These are phyloP conservation scores for Xerocomellus intermedius DNA, from an alignment of 768 basidiomycete genomes.

Conservation along the genomic window DNA sequence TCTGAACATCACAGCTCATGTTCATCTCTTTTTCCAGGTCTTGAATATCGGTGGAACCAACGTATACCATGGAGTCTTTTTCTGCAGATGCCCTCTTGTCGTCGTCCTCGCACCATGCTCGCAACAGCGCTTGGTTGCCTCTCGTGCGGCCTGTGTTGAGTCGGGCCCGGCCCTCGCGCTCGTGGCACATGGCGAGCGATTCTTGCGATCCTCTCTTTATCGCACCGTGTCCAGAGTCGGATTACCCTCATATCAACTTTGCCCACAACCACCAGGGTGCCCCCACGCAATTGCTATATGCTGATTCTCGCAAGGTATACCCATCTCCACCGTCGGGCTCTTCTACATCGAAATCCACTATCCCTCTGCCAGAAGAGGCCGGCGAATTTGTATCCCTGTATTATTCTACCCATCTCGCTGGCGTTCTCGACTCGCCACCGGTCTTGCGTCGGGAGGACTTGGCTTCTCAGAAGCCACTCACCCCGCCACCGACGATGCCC, in stretches of 20 bases:
- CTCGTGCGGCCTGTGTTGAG: constrained; percentile 16
- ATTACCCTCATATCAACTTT: constrained; percentile 15
- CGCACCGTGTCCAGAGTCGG: constrained; percentile 15
- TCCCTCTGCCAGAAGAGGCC: constrained; percentile 28
- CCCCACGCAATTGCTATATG: constrained; percentile 13
- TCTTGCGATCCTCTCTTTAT: constrained; percentile 24
- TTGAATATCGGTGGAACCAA: constrained; percentile 33
- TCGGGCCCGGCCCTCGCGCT: constrained; percentile 11
- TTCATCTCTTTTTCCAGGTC: constrained; percentile 19
- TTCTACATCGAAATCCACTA: constrained; percentile 24
- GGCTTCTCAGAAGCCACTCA: constrained; percentile 33
- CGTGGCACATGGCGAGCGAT: constrained; percentile 22
- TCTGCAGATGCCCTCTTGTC: constrained; percentile 30
- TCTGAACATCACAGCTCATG: background rate
- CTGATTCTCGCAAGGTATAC: constrained; percentile 24
- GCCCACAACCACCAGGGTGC: constrained; percentile 12
- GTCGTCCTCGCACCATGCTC: constrained; percentile 14
- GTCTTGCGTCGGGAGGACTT: constrained; percentile 33
- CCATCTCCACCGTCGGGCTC: constrained; percentile 30
- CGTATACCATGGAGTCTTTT: constrained; percentile 33
- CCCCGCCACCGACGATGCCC: constrained; percentile 45
- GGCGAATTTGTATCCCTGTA: constrained; percentile 19
- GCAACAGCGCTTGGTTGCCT: constrained; percentile 12
- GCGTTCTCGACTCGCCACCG: constrained; percentile 36
- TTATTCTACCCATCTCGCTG: constrained; percentile 29